These are phyloP conservation scores for Solanum tacnaense DNA, from an alignment of 257 asterid species.

Conservation along the genomic window DNA sequence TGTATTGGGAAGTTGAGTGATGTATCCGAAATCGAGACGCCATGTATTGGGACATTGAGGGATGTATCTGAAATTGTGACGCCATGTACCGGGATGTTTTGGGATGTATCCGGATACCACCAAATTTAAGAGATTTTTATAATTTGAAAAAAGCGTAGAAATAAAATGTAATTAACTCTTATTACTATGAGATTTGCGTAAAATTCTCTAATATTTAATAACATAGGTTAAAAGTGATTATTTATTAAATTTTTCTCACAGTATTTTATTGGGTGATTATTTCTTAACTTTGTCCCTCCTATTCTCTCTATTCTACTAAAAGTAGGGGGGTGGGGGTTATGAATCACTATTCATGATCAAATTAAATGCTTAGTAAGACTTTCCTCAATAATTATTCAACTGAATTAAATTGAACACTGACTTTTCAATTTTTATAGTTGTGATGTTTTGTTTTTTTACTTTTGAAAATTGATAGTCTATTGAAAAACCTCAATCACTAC, in stretches of 20 bases:
- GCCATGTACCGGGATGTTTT: no score
- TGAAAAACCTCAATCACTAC: not conserved
- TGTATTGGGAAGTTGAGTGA: rapidly evolving
- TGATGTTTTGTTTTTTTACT: not conserved
- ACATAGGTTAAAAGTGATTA: not conserved
- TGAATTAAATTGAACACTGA: not conserved
- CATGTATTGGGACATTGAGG: not conserved
- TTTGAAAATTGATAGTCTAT: not conserved
- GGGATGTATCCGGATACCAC: not conserved
- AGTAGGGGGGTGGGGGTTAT: not conserved
- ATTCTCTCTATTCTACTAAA: not conserved
- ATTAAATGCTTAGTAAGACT: not conserved
- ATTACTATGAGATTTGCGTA: rapidly evolving
- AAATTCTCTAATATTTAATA: no score
- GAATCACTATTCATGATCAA: not conserved
- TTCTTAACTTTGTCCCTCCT: not conserved
- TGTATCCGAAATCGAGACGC: rapidly evolving
- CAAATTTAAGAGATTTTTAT: no score
- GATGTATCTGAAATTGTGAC: rapidly evolving
- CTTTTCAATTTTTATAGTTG: not conserved
- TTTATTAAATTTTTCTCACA: not conserved
- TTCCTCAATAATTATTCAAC: not conserved
- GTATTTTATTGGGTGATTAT: not conserved
- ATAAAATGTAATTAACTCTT: not conserved
- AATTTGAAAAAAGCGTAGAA: no score